Conservation (phyloP, 495 filamentous ascomycete species). For the Penicillium canescens region DNA sequence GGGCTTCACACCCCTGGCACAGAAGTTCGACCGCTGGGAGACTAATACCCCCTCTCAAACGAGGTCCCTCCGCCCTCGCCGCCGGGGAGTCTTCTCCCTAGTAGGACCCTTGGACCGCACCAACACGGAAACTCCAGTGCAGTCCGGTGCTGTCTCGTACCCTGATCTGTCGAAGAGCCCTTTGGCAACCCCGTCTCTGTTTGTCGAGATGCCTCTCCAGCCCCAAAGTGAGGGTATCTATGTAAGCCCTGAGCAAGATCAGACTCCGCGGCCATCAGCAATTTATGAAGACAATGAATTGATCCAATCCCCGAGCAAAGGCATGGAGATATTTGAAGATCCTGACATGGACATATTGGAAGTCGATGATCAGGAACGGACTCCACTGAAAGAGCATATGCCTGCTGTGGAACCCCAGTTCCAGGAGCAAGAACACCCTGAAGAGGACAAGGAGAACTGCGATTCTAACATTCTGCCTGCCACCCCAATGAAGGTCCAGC, state of each 20-base stretch:
- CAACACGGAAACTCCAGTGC: constrained; percentile 5
- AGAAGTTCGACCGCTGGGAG: constrained; percentile 61
- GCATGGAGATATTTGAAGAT: constrained; percentile 27
- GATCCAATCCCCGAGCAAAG: constrained; percentile 14
- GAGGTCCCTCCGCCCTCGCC: constrained; percentile 32
- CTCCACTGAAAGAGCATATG: neutral
- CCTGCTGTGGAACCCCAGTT: constrained; percentile 13
- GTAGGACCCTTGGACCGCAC: constrained; percentile 26
- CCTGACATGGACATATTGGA: constrained; percentile 2
- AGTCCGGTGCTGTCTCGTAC: constrained; percentile 21
- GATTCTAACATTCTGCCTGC: constrained; percentile 28
- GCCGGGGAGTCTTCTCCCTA: constrained; percentile 48
- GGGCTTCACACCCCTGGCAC: constrained; percentile 62
- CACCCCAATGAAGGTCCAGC: constrained; percentile 31
- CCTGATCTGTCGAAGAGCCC: constrained; percentile 25
- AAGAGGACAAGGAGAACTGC: constrained; percentile 38
- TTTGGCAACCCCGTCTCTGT: constrained; percentile 16
- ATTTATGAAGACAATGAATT: constrained; percentile 3
- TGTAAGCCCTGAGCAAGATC: constrained; percentile 9
- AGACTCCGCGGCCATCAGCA: constrained; percentile 1
- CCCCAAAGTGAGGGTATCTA: constrained; percentile 7
- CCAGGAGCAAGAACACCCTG: constrained; percentile 3
- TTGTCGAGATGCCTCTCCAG: constrained; percentile 20
- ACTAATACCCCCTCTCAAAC: constrained; percentile 50
- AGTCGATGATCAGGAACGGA: neutral